These are phyloP conservation scores for Calonectria hongkongensis DNA, from an alignment of 2,329 filamentous ascomycete genomes.

Conservation along the genomic window DNA sequence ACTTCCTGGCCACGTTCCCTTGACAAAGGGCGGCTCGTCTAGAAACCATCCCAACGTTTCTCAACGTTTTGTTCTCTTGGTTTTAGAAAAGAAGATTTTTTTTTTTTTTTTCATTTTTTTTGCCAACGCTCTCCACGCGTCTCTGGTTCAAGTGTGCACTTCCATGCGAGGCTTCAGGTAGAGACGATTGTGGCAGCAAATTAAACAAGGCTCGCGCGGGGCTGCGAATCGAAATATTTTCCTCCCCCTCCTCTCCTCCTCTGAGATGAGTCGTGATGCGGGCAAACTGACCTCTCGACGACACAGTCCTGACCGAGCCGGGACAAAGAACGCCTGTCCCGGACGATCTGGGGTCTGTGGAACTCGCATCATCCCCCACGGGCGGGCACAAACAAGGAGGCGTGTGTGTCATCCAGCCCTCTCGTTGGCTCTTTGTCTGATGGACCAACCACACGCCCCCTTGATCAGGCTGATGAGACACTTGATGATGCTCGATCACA, in stretches of 20 bases:
- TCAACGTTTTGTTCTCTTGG: background rate
- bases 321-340: constrained; percentile 32
- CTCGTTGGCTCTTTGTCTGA: constrained; percentile 11
- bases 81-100: background rate
- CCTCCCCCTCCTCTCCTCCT: background rate
- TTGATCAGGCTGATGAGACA: constrained; percentile 30
- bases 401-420: constrained; percentile 19
- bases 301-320: background rate
- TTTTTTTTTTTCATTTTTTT: background rate
- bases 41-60: constrained; percentile 11
- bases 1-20: constrained; percentile 1
- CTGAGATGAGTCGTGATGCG: constrained; percentile 3
- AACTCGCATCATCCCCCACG: constrained; percentile 19
- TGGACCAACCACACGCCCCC: constrained; percentile 7
- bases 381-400: constrained; percentile 16
- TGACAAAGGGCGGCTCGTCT: constrained; percentile 4
- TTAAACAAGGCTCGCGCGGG: constrained; percentile 44
- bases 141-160: background rate
- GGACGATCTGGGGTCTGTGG: constrained; percentile 35
- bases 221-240: constrained; percentile 21
- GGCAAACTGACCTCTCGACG: background rate
- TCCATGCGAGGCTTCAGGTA: constrained; percentile 14
- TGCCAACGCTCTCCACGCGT: background rate
- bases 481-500: constrained; percentile 12
- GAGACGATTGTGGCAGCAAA: constrained; percentile 30